Percentiles rank a stretch among this genome's conserved stretches.
These are phyloP conservation scores for Neurospora terricola DNA, from an alignment of 495 filamentous ascomycete genomes.

Conservation along the genomic window DNA sequence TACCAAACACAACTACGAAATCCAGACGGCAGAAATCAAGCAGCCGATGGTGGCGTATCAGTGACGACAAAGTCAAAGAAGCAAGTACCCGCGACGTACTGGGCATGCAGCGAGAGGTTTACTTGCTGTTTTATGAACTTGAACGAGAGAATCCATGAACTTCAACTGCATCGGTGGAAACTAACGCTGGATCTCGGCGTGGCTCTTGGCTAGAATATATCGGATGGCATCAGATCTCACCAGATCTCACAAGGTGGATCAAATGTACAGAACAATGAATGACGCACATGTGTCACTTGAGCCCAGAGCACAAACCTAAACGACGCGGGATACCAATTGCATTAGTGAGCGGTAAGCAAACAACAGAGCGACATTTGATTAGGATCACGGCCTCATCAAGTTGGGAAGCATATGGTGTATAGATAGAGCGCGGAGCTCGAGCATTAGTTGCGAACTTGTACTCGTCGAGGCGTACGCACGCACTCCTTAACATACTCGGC, in stretches of 20 bases:
- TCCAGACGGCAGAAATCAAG: slow-evolving; percentile 50
- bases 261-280: not conserved
- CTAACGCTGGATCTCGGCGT: not conserved
- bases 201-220: not conserved
- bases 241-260: not conserved
- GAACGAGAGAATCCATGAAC: slow-evolving; percentile 25
- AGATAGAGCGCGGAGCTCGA: not conserved
- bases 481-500: not conserved
- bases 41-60: slow-evolving; percentile 93
- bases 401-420: not conserved
- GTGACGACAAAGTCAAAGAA: slow-evolving; percentile 93
- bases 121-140: slow-evolving; percentile 91
- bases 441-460: not conserved
- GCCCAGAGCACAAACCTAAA: not conserved
- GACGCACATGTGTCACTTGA: not conserved
- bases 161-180: not conserved
- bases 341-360: not conserved
- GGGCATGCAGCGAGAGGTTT: slow-evolving; percentile 90
- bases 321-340: not conserved
- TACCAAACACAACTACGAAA: slow-evolving; percentile 6
- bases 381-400: not conserved
- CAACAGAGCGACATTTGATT: not conserved
- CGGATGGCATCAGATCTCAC: not conserved
- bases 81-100: slow-evolving; percentile 85
- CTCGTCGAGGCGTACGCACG: not conserved